Evolutionary conservation across 164 flowering plant genomes (phyloP).

Genomic region (Protea cynaroides): DNA sequence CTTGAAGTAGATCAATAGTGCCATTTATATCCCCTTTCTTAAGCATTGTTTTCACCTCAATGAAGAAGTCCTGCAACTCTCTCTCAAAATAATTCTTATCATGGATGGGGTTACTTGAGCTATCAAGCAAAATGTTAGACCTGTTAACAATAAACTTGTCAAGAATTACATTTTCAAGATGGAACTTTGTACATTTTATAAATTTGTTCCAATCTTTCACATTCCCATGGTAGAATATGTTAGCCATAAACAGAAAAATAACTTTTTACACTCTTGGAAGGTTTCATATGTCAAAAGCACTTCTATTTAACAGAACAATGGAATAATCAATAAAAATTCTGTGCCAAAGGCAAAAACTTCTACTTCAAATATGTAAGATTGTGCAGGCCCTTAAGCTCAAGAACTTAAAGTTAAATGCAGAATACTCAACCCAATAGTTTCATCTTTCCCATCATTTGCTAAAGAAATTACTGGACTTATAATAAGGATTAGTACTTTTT

Average conservation of each 20-base stretch:
- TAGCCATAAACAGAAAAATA: neutral
- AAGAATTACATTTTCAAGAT: conserved; percentile 11
- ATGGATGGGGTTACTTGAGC: conserved; percentile 22
- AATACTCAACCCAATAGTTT: neutral
- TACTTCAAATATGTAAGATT: neutral
- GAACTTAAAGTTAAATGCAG: neutral
- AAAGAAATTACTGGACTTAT: too few species aligned
- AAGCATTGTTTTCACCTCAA: conserved; percentile 63
- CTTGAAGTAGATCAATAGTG: conserved; percentile 63
- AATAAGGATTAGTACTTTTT: too few species aligned
- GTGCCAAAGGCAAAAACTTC: neutral
- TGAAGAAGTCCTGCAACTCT: conserved; percentile 60
- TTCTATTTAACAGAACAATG: neutral
- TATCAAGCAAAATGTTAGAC: conserved; percentile 29
- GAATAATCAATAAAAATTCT: neutral
- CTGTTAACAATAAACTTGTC: conserved; percentile 29
- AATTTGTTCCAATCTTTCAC: neutral
- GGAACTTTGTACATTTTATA: conserved; percentile 1
- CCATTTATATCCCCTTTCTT: conserved; percentile 48
- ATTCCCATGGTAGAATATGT: neutral
- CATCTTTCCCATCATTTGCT: too few species aligned
- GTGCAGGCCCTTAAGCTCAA: neutral
- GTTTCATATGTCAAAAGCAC: neutral
- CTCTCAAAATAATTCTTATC: conserved; percentile 45
- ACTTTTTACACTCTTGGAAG: neutral